Evolutionary conservation across 495 filamentous ascomycete species (phyloP).

Genomic region (Annulohypoxylon maeteangense): DNA sequence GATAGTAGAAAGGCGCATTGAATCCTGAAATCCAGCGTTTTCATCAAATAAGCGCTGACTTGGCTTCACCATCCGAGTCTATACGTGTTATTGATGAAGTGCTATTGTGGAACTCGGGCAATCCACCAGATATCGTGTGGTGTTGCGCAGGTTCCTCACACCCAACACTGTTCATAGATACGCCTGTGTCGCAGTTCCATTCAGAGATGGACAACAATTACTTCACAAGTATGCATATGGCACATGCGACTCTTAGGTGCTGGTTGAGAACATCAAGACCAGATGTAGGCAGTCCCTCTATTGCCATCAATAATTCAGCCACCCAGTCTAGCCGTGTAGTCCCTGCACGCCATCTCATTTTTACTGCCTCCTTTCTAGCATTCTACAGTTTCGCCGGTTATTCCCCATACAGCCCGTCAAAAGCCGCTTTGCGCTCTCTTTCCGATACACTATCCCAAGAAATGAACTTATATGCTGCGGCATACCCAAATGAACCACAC

Average conservation of each 20-base stretch:
- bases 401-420: slow-evolving; percentile 77
- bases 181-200: slow-evolving; percentile 64
- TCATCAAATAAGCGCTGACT: slow-evolving; percentile 7
- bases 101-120: slow-evolving; percentile 75
- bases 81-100: slow-evolving; percentile 71
- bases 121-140: slow-evolving; percentile 82
- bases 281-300: not conserved
- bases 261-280: slow-evolving; percentile 53
- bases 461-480: slow-evolving; percentile 74
- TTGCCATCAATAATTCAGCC: not conserved
- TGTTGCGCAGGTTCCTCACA: slow-evolving; percentile 76
- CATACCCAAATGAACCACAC: slow-evolving; percentile 45
- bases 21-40: not conserved
- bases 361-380: slow-evolving; percentile 76
- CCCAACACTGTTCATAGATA: slow-evolving; percentile 78
- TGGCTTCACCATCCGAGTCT: slow-evolving; percentile 66
- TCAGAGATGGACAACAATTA: slow-evolving; percentile 86
- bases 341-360: slow-evolving; percentile 74
- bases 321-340: slow-evolving; percentile 24
- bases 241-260: slow-evolving; percentile 69
- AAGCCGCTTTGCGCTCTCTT: slow-evolving; percentile 80
- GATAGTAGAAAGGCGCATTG: not conserved
- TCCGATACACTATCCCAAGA: slow-evolving; percentile 81
- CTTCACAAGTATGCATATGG: slow-evolving; percentile 80
- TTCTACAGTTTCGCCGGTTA: slow-evolving; percentile 81